Evolutionary conservation across 768 basidiomycete genomes (phyloP), one percentile per base, ranked within the genome.

Genomic region (Gloeopeniophorella convolvens): DNA sequence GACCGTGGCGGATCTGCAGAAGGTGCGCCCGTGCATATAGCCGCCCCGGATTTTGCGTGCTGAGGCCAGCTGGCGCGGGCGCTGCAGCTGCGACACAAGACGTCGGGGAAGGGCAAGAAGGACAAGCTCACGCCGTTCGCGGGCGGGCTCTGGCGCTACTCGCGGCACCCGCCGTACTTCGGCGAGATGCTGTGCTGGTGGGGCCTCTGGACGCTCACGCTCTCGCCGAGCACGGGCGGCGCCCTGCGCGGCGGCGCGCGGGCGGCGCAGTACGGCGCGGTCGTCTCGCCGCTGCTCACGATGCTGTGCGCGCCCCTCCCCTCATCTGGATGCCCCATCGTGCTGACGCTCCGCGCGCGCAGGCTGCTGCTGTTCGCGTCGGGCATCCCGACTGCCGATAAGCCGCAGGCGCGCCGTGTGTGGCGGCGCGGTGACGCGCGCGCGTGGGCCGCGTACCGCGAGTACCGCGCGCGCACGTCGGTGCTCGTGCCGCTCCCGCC

Each of bases 171-270:
- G 16, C 79, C 82, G 1, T 85, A 84, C 61, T 83, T 84, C 57
- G 83, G 83, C 60, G 83, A 85, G 77, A 81, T 79, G 47, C 62
- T 79, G 50, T 80, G 77, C 58, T 82, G 79, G 78, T 81, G 79
- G 79, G 81, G 80, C 2, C 78, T 80, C 15, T 82, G 78, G 78
- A 74, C 73, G 31, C 66, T 79, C 4, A 74, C 72, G 54, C 68
- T 85, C 3, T 79, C 83, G 5, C 82, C 82, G 0, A 72, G 77
- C 3, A 73, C 73, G 5, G 69, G 78, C 35, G 72, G 75, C 5
- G 55, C 60, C 15, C 60, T 79, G 10, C 40, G 67, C 10, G 64
- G 65, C 4, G 68, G 74, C 5, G 68, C 77, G 3, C 68, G 68
- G 42, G 64, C 75, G 6, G 83, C 83, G 5, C 80, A 80, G 58